Evolutionary conservation across 1,284 basidiomycete genomes (phyloP).

Genomic region (Chondrostereum purpureum): DNA sequence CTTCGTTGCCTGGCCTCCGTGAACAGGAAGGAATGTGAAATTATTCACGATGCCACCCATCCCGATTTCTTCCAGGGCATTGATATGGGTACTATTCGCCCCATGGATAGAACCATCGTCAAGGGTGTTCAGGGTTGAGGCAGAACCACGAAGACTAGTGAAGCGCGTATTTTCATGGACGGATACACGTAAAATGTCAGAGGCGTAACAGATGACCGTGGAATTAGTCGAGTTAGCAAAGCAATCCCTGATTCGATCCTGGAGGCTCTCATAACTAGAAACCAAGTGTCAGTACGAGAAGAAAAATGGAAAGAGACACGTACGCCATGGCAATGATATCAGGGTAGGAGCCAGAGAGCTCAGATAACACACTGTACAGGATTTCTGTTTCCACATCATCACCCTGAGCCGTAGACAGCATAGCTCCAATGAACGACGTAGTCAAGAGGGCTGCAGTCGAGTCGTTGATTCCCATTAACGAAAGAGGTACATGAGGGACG

Average conservation of each 20-base stretch:
- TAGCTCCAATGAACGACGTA: constrained; percentile 70
- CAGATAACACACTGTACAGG: constrained; percentile 70
- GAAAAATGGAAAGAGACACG: constrained; percentile 32
- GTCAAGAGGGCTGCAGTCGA: constrained; percentile 63
- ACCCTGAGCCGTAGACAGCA: constrained; percentile 72
- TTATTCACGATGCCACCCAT: constrained; percentile 68
- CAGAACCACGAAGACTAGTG: constrained; percentile 38
- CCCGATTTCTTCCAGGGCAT: constrained; percentile 57
- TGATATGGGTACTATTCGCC: constrained; percentile 39
- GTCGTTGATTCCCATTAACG: constrained; percentile 62
- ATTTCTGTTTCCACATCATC: constrained; percentile 81
- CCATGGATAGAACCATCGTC: constrained; percentile 43
- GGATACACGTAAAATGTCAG: constrained; percentile 67
- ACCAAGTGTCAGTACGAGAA: constrained; percentile 9
- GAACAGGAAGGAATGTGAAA: constrained; percentile 60
- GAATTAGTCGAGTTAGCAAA: constrained; percentile 72
- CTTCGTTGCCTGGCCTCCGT: constrained; percentile 51
- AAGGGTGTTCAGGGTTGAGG: constrained; percentile 58
- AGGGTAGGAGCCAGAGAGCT: constrained; percentile 66
- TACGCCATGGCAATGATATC: constrained; percentile 73
- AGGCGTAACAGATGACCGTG: constrained; percentile 63
- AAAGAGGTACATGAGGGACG: constrained; percentile 48
- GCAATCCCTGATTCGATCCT: constrained; percentile 74
- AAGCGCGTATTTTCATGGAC: constrained; percentile 47
- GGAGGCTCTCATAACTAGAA: constrained; percentile 68